Base-by-base conservation (phyloP, 192 early-diverging fungal genomes). In the Coemansia sp. region DNA sequence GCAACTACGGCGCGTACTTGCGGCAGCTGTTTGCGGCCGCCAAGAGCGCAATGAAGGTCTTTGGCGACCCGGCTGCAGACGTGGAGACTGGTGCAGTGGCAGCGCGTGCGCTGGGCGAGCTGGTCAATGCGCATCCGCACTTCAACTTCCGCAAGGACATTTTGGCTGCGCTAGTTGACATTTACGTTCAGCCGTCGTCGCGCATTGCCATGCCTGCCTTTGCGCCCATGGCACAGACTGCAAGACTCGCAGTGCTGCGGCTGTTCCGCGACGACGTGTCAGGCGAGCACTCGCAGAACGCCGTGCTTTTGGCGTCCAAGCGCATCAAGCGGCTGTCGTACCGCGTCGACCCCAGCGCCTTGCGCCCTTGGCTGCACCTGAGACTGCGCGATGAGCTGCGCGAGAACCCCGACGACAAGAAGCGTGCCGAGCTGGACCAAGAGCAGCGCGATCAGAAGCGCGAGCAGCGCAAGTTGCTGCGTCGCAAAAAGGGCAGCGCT, bases 131-230 rank as follows among this genome's bases (percentile, higher is more conserved):
- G 18, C 88, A 92, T 15, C 90, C 97, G 18, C 96, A 98, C 77
- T 99, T 99, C 85, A 99, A 99, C 86, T 99, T 95, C 75, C 90
- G 96, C 51, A 77, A 91, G 49, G 95, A 99, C 71, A 75, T 99
- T 38, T 88, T 99, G 86, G 92, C 90, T 3, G 88, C 92, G 1
- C 75, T 98, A 33, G 89, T 98, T 10, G 78, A 85, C 70, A 69
- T 85, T 12, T 85, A 85, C 63, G 82, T 85, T 65, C 82, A 85
- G 77, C 82, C 82, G 20, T 63, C 82, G 8, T 84, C 87, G 18
- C 89, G 91, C 55, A 93, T 96, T 88, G 91, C 86, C 70, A 83
- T 84, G 43, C 67, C 71, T 57, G 44, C 84, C 62, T 84, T 88
- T 68, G 78, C 91, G 68, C 70, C 86, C 51, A 88, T 94, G 62